phyloP scores from a whole-genome alignment of 2,329 filamentous ascomycete genomes.

The Calonectria honghensis region DNA sequence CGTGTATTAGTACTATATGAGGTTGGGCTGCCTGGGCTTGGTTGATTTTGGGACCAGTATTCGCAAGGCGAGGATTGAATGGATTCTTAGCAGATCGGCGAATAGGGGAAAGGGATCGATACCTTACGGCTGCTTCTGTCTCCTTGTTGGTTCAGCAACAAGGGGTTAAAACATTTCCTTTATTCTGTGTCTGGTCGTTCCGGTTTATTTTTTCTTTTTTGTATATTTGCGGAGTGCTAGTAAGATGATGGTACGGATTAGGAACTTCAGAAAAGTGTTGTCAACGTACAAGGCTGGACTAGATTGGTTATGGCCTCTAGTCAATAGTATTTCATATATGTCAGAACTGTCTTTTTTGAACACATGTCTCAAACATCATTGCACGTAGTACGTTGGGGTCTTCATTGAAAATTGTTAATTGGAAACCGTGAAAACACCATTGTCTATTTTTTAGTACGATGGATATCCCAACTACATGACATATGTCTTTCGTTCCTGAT shows the following conservation, averaged over 20 bases:
- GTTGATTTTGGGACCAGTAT: conserved; percentile 14
- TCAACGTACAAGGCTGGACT: conserved; percentile 15
- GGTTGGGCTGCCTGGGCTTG: conserved; percentile 39
- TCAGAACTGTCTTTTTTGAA: not conserved
- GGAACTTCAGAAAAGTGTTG: conserved; percentile 24
- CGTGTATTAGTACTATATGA: conserved; percentile 53
- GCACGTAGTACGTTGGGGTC: not conserved
- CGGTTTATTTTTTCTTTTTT: not conserved
- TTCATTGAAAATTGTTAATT: not conserved
- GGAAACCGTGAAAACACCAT: not conserved
- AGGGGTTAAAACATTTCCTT: not conserved
- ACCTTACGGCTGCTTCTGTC: not conserved
- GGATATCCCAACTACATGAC: conserved; percentile 5
- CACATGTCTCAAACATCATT: not conserved
- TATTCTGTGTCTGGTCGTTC: not conserved
- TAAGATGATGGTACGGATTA: not conserved
- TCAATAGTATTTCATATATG: not conserved
- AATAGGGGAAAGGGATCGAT: conserved; percentile 10
- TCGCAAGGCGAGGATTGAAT: not conserved
- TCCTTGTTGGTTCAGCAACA: not conserved
- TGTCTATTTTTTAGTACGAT: conserved; percentile 12
- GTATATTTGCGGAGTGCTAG: not conserved
- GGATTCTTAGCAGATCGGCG: not conserved
- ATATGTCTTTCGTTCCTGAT: not conserved
- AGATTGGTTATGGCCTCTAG: conserved; percentile 27